Conservation (phyloP, 2,329 filamentous ascomycete genomes). For the Pyricularia grisea region DNA sequence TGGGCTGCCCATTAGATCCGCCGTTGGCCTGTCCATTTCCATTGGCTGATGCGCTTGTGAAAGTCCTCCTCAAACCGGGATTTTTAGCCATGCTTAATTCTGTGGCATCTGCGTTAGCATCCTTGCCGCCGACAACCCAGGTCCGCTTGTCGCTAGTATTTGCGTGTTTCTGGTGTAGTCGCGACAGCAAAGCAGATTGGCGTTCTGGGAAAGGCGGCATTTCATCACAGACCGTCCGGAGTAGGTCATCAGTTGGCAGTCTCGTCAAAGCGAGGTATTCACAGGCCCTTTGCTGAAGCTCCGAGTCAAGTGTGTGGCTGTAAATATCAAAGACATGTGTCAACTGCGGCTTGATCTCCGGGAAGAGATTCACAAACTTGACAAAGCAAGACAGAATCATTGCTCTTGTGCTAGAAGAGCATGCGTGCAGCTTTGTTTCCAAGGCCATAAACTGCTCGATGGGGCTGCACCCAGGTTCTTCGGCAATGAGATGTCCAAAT, state of each 20-base stretch:
- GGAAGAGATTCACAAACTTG: constrained; percentile 97
- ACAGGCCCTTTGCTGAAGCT: constrained; percentile 91
- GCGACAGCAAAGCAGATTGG: constrained; percentile 81
- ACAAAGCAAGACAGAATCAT: constrained; percentile 94
- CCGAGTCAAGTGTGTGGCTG: constrained; percentile 88
- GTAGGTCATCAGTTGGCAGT: constrained; percentile 78
- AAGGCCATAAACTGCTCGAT: constrained; percentile 95
- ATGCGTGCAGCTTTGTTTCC: constrained; percentile 80
- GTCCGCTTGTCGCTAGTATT: constrained; percentile 91
- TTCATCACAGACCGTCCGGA: constrained; percentile 92
- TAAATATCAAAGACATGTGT: constrained; percentile 85
- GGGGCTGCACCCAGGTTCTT: constrained; percentile 83
- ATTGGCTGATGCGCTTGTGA: constrained; percentile 47
- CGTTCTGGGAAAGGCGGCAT: constrained; percentile 98
- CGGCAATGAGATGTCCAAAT: constrained; percentile 92
- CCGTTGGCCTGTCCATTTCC: constrained; percentile 35
- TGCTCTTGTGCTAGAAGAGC: constrained; percentile 79
- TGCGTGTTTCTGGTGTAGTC: constrained; percentile 89
- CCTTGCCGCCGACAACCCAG: constrained; percentile 96
- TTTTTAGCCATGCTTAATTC: constrained; percentile 76
- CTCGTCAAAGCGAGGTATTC: constrained; percentile 85
- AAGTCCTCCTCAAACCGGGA: constrained; percentile 75
- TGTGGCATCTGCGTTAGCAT: constrained; percentile 73
- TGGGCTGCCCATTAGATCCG: constrained; percentile 35
- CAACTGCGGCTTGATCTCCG: constrained; percentile 94